phyloP scores from a whole-genome alignment of 306 rosid genomes.

The Quercus engelmannii region DNA sequence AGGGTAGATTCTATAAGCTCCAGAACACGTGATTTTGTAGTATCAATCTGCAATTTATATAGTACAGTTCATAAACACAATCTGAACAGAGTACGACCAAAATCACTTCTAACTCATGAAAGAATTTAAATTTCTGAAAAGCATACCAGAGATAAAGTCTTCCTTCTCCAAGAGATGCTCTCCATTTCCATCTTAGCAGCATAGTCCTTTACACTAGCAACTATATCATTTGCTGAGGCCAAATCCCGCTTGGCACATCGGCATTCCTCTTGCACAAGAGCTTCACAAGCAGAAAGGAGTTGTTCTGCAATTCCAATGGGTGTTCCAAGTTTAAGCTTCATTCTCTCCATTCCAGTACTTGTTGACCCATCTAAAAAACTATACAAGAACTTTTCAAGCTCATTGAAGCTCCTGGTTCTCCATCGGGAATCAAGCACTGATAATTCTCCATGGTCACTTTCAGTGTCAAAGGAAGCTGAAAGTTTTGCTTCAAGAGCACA shows the following conservation, averaged over 20 bases:
- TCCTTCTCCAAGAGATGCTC: slow-evolving; percentile 84
- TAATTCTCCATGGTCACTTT: slow-evolving; percentile 33
- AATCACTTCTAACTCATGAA: slow-evolving; percentile 10
- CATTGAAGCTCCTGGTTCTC: slow-evolving; percentile 58
- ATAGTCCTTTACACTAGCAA: slow-evolving; percentile 57
- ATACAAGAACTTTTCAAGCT: slow-evolving; percentile 71
- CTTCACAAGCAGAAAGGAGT: slow-evolving; percentile 61
- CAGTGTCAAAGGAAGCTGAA: slow-evolving; percentile 37
- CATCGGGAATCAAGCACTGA: slow-evolving; percentile 41
- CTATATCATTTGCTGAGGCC: slow-evolving; percentile 52
- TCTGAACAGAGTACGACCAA: neutral
- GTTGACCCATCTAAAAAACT: slow-evolving; percentile 92
- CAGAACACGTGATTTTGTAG: slow-evolving; percentile 62
- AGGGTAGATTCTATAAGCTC: slow-evolving; percentile 73
- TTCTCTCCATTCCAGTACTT: slow-evolving; percentile 80
- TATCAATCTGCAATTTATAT: slow-evolving; percentile 64
- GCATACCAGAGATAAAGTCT: slow-evolving; percentile 60
- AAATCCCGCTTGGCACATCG: slow-evolving; percentile 73
- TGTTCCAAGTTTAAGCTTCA: slow-evolving; percentile 90
- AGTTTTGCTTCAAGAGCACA: slow-evolving; percentile 89
- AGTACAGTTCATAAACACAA: slow-evolving; percentile 13
- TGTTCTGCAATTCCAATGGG: slow-evolving; percentile 87
- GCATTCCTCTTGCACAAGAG: slow-evolving; percentile 71
- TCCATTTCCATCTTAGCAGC: slow-evolving; percentile 60
- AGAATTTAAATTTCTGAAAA: slow-evolving; percentile 1